A percentile compares a stretch with the other conserved stretches of the same genome.
phyloP scores from a whole-genome alignment of 306 rosid genomes.

The Rosa persica region DNA sequence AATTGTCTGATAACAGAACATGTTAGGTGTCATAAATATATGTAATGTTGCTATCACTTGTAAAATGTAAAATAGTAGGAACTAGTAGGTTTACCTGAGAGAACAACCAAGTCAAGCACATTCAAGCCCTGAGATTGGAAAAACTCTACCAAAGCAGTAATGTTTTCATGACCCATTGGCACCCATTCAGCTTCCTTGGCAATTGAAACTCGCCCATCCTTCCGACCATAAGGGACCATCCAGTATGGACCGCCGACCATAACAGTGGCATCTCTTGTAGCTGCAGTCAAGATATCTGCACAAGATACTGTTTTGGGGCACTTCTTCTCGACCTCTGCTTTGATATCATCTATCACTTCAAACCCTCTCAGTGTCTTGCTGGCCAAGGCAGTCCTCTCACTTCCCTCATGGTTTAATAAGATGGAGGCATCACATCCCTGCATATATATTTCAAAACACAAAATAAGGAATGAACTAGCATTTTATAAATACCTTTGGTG shows the following conservation, averaged over 20 bases:
- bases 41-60: no score
- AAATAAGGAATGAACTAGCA: background rate
- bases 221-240: slow-evolving; percentile 69
- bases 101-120: slow-evolving; percentile 66
- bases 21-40: no score
- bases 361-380: slow-evolving; percentile 86
- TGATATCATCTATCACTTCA: slow-evolving; percentile 75
- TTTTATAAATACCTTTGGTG: background rate
- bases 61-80: background rate
- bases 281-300: slow-evolving; percentile 63
- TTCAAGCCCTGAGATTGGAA: slow-evolving; percentile 67
- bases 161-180: slow-evolving; percentile 66
- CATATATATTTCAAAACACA: background rate
- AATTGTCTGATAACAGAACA: no score
- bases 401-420: slow-evolving; percentile 65
- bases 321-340: slow-evolving; percentile 58
- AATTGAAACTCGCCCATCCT: slow-evolving; percentile 57
- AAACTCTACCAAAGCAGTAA: slow-evolving; percentile 55
- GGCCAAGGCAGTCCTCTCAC: slow-evolving; percentile 59
- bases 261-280: slow-evolving; percentile 74
- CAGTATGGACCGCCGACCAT: slow-evolving; percentile 71
- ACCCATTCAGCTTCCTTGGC: slow-evolving; percentile 55
- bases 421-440: slow-evolving; percentile 90
- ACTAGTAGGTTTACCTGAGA: slow-evolving; percentile 49
- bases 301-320: slow-evolving; percentile 78